Evolutionary conservation across 805 yeast species (phyloP), one percentile per base, ranked within the genome.

Genomic region (Candida ovalis): DNA sequence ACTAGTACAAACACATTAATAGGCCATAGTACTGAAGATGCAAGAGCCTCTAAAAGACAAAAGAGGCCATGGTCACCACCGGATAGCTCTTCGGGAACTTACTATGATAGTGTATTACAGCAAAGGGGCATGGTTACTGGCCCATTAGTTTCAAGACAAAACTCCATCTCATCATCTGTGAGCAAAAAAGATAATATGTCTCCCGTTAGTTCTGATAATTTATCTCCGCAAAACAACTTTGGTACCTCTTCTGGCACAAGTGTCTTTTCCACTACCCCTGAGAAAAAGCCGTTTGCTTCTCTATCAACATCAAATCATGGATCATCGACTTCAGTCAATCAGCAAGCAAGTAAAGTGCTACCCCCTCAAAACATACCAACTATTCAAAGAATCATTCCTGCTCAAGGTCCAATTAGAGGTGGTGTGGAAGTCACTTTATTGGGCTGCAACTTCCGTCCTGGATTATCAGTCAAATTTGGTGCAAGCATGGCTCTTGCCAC

Each of bases 381-480:
- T 0, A 84, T 92, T 45, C 92, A 89, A 64, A 76, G 96, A 49
- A 85, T 94, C 10, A 91, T 94, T 49, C 99, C 99, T 1, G 85
- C 95, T 0, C 94, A 88, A 64, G 99, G 99, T 2, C 96, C 97
- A 9, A 78, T 90, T 12, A 77, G 96, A 53, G 99, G 99, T 55
- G 99, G 99, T 37, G 84, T 91, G 39, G 99, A 94, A 65, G 88
- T 94, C 7, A 94, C 99, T 0, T 70, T 94, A 43, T 72, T 94
- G 40, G 99, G 99, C 2, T 77, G 83, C 43, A 87, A 89, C 50
- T 94, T 94, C 74, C 81, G 84, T 46, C 86, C 86, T 17, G 96
- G 96, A 0, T 71, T 92, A 49, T 72, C 74, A 22, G 96, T 92
- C 15, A 85, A 85, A 67, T 94, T 94, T 69, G 99, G 99, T 30